Conservation (phyloP, 2,329 filamentous ascomycete genomes). For the Teratosphaeria pseudoeucalypti region DNA sequence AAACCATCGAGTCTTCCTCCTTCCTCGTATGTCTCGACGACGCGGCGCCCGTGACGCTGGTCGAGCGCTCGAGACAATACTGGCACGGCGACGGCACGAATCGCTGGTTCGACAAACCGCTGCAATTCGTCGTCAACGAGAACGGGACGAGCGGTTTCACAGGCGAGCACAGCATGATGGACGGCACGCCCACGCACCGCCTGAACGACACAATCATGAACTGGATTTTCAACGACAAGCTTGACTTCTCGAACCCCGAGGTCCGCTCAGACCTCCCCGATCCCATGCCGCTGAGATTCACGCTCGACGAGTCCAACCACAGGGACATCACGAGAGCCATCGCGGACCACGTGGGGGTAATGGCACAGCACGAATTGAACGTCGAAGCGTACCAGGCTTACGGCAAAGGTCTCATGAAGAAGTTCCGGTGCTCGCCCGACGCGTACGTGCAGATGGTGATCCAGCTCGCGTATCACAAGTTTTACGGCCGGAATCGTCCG, state of each 20-base stretch:
- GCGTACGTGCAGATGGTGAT: conserved; percentile 98
- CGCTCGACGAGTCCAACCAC: conserved; percentile 62
- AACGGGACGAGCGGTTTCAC: conserved; percentile 96
- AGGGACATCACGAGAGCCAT: conserved; percentile 69
- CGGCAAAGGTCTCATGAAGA: conserved; percentile 97
- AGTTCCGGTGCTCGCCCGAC: conserved; percentile 96
- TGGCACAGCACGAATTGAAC: conserved; percentile 77
- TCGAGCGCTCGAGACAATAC: conserved; percentile 91
- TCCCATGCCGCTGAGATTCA: conserved; percentile 67
- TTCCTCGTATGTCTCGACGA: conserved; percentile 93
- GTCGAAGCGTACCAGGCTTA: conserved; percentile 96
- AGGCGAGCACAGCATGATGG: conserved; percentile 99
- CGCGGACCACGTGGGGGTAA: conserved; percentile 69
- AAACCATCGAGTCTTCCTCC: conserved; percentile 75
- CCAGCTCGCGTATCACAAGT: conserved; percentile 95
- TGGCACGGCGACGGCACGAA: conserved; percentile 97
- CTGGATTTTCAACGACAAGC: conserved; percentile 85
- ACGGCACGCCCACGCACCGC: conserved; percentile 92
- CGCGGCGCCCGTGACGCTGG: conserved; percentile 78
- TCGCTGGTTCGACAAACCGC: conserved; percentile 95
- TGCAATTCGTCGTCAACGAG: conserved; percentile 96
- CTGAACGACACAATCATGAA: conserved; percentile 92
- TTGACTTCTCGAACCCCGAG: conserved; percentile 70
- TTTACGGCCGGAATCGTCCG: conserved; percentile 95
- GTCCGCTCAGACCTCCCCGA: conserved; percentile 77